A percentile compares a stretch with the other conserved stretches of the same genome.
Evolutionary conservation across 345 rosid species (phyloP).

Genomic region (Eucalyptus regnans): DNA sequence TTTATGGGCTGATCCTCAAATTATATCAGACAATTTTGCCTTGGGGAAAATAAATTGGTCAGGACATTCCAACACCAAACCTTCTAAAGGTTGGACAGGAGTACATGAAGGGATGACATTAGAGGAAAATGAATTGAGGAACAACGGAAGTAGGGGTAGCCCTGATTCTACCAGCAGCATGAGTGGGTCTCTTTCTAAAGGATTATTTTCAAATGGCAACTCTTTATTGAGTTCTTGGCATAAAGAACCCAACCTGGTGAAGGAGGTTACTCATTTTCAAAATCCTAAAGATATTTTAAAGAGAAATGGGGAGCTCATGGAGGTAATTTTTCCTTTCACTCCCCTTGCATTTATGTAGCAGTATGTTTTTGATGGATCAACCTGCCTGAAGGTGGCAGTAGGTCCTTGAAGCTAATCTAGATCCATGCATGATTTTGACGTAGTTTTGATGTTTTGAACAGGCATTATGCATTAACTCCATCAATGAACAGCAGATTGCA

Average conservation of each 20-base stretch:
- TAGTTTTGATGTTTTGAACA: conserved; percentile 15
- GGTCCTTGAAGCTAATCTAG: background rate
- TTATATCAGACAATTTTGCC: conserved; percentile 49
- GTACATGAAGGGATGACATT: conserved; percentile 19
- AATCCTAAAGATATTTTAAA: conserved; percentile 56
- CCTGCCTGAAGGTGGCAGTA: background rate
- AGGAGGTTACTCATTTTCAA: conserved; percentile 36
- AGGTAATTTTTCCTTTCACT: conserved; percentile 25
- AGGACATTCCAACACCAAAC: conserved; percentile 21
- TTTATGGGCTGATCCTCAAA: conserved; percentile 48
- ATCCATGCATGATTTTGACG: background rate
- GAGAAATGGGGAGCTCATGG: conserved; percentile 84
- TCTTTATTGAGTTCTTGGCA: conserved; percentile 35
- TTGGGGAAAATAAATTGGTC: conserved; percentile 41
- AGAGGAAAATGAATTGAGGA: conserved; percentile 12
- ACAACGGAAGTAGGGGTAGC: conserved; percentile 17
- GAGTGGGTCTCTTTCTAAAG: conserved; percentile 17
- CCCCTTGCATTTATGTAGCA: background rate
- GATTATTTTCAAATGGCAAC: conserved; percentile 20
- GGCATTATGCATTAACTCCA: conserved; percentile 72
- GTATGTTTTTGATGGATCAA: background rate
- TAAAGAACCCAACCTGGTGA: conserved; percentile 24
- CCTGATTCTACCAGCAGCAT: conserved; percentile 16
- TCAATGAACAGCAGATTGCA: conserved; percentile 61
- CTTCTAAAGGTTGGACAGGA: conserved; percentile 42